Percentiles rank a stretch among this genome's conserved stretches.
Conservation (phyloP, 108 stramenopile genomes). For the Nannochloropsis oceanica region DNA sequence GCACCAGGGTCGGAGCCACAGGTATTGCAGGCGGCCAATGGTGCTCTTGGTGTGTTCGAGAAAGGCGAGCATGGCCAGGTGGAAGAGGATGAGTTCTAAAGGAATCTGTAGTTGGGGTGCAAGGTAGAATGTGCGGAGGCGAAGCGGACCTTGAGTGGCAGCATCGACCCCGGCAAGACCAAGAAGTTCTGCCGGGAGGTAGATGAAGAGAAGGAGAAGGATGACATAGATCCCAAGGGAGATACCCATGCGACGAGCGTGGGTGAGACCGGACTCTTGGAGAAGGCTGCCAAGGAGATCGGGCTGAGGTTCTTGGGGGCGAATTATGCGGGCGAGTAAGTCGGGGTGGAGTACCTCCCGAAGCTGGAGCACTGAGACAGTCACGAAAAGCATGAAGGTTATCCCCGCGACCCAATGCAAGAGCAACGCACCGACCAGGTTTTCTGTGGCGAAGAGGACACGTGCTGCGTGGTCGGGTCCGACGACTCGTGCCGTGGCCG, state of each 20-base stretch:
- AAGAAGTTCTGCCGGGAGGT: background rate
- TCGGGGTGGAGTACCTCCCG: slow-evolving; percentile 84
- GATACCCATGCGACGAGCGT: slow-evolving; percentile 63
- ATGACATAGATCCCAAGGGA: slow-evolving; percentile 14
- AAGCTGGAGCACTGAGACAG: slow-evolving; percentile 64
- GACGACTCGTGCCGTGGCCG: slow-evolving; percentile 3
- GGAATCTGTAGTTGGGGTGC: slow-evolving; percentile 73
- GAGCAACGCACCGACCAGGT: slow-evolving; percentile 20
- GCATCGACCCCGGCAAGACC: background rate
- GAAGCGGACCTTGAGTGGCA: background rate
- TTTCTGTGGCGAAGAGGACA: slow-evolving; percentile 5
- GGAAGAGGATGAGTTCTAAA: slow-evolving; percentile 68
- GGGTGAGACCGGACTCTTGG: slow-evolving; percentile 60
- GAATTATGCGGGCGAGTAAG: slow-evolving; percentile 44
- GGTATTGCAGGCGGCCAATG: slow-evolving; percentile 19
- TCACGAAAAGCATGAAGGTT: slow-evolving; percentile 90
- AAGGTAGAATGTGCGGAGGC: slow-evolving; percentile 41
- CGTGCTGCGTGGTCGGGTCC: background rate
- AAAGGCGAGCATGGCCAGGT: slow-evolving; percentile 62
- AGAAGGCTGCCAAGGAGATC: slow-evolving; percentile 80
- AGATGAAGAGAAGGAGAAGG: background rate
- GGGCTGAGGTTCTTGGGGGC: slow-evolving; percentile 95
- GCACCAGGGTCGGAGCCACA: slow-evolving; percentile 15
- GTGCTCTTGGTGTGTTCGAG: slow-evolving; percentile 19
- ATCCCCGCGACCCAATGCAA: slow-evolving; percentile 59